phyloP scores from a whole-genome alignment of 495 filamentous ascomycete species.

The Neurospora sp. region DNA sequence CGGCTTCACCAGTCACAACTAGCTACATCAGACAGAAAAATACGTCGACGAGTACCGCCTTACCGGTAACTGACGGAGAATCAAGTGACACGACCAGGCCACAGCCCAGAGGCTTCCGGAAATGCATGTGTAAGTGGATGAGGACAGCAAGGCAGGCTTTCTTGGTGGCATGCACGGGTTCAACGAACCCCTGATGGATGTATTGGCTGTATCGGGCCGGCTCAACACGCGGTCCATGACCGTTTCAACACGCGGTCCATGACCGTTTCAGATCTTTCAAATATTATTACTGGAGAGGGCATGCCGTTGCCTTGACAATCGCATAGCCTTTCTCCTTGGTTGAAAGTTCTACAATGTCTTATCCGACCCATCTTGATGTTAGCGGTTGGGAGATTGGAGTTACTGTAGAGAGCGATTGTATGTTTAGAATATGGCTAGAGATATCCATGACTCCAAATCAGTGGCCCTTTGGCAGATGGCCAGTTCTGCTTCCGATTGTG shows the following conservation, averaged over 20 bases:
- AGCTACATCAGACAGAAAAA: not conserved
- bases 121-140: constrained; percentile 16
- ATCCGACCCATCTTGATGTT: not conserved
- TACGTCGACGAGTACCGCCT: not conserved
- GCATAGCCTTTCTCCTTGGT: not conserved
- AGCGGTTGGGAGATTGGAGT: not conserved
- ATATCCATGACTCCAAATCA: not conserved
- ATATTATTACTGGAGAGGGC: not conserved
- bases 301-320: not conserved
- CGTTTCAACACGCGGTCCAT: not conserved
- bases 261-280: not conserved
- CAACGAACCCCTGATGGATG: constrained; percentile 10
- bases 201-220: not conserved
- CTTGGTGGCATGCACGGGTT: constrained; percentile 11
- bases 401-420: not conserved
- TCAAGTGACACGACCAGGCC: not conserved
- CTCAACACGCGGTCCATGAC: not conserved
- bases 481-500: not conserved
- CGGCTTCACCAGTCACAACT: not conserved
- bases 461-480: not conserved
- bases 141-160: constrained; percentile 12
- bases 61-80: not conserved
- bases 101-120: constrained; percentile 8
- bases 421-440: not conserved
- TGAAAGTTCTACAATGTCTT: not conserved